Conservation (phyloP, 2,329 filamentous ascomycete species). For the Xylaria sp. region DNA sequence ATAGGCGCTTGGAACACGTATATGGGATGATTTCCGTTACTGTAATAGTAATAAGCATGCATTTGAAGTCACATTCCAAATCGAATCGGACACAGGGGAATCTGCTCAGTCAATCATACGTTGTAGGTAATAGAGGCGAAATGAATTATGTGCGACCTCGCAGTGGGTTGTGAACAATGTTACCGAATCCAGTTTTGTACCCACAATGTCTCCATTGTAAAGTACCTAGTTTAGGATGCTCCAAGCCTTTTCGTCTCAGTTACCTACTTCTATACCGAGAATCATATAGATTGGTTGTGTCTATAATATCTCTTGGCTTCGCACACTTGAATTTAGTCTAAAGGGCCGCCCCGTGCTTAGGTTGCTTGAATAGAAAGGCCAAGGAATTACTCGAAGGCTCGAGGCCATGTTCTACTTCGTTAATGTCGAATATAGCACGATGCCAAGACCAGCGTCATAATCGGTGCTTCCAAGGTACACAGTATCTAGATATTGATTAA, state of each 20-base stretch:
- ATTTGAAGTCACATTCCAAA: conserved; percentile 32
- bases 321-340: not conserved
- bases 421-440: not conserved
- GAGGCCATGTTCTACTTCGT: not conserved
- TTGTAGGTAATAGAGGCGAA: conserved; percentile 19
- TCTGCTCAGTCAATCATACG: conserved; percentile 18
- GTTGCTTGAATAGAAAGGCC: not conserved
- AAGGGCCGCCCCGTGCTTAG: conserved; percentile 8
- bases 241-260: conserved; percentile 4
- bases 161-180: conserved; percentile 5
- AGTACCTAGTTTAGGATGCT: not conserved
- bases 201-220: conserved; percentile 12
- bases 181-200: conserved; percentile 12
- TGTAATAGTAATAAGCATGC: conserved; percentile 27
- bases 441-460: not conserved
- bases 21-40: conserved; percentile 19
- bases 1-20: not conserved
- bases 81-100: conserved; percentile 9
- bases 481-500: not conserved
- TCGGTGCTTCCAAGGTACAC: conserved; percentile 4
- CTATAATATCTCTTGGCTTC: conserved; percentile 5
- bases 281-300: not conserved
- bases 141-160: conserved; percentile 21
- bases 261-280: not conserved
- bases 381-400: conserved; percentile 4